Evolutionary conservation across 164 flowering plant genomes (phyloP), one percentile per base, ranked within the genome.

Genomic region (Protea cynaroides): DNA sequence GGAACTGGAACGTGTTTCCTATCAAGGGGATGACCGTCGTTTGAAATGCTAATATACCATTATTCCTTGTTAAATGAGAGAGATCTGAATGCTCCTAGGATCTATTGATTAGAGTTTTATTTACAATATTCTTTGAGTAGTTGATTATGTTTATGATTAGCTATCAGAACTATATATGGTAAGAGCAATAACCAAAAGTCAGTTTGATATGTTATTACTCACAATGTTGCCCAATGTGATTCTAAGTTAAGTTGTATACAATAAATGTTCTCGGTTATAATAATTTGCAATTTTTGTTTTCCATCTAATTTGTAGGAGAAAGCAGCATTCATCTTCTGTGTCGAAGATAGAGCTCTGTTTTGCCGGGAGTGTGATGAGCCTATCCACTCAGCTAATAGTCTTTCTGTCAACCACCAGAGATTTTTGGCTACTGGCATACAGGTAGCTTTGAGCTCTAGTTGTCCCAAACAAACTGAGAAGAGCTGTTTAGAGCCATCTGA

Each of bases 281-380:
- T 29, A 2, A 29, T 29, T 29, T 29, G 34, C 34, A 29, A 29
- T 40, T 37, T 14, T 47, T 62, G 13, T 36, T 56, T 53, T 29
- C 34, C 38, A 15, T 51, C 12, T 37, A 19, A 40, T 56, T 9
- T 61, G 15, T 81, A 94, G 99, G 99, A 91, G 67, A 94, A 88
- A 68, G 56, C 96, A 43, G 97, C 97, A 21, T 94, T 91, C 76
- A 91, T 91, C 13, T 94, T 94, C 77, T 94, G 99, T 57, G 96
- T 91, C 7, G 97, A 94, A 79, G 99, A 94, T 71, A 82, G 99
- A 74, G 99, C 99, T 1, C 84, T 94, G n/a, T 84, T 92, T 13
- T 92, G 99, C 65, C 76, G 76, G 66, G 91, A 93, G 40, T 93
- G 98, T 57, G 98, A 93, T 56, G 94, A 88, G 71, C 79, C 97